Percentiles rank a stretch among this genome's conserved stretches.
Evolutionary conservation across 1,284 basidiomycete genomes (phyloP).

Genomic region (Porphyrellus sp.): DNA sequence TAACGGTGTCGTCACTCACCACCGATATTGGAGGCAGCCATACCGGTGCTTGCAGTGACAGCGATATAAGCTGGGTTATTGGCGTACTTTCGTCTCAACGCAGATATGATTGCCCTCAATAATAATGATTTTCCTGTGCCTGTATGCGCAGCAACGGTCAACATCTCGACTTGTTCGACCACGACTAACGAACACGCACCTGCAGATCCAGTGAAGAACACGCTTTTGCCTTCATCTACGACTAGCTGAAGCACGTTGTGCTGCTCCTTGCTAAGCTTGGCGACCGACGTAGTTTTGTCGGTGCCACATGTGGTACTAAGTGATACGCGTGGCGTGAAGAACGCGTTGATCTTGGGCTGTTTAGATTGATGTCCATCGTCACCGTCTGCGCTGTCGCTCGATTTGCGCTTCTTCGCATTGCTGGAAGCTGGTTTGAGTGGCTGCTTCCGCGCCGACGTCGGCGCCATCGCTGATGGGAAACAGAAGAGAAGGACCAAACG

Average conservation of each 20-base stretch:
- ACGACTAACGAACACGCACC: slow-evolving; percentile 32
- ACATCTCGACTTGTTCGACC: background rate
- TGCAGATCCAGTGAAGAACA: slow-evolving; percentile 54
- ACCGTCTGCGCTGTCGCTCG: slow-evolving; percentile 30
- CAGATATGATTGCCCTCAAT: slow-evolving; percentile 67
- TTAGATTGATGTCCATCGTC: slow-evolving; percentile 30
- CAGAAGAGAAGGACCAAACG: background rate
- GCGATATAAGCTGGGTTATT: slow-evolving; percentile 49
- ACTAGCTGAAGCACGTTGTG: slow-evolving; percentile 43
- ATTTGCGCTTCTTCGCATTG: slow-evolving; percentile 43
- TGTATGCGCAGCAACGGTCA: slow-evolving; percentile 28
- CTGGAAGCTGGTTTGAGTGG: slow-evolving; percentile 15
- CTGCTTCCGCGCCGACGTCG: slow-evolving; percentile 8
- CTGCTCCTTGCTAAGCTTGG: slow-evolving; percentile 46
- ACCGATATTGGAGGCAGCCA: slow-evolving; percentile 81
- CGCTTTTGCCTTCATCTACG: slow-evolving; percentile 45
- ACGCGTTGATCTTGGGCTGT: slow-evolving; percentile 42
- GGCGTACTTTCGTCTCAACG: slow-evolving; percentile 65
- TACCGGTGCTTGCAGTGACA: slow-evolving; percentile 67
- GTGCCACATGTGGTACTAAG: slow-evolving; percentile 30
- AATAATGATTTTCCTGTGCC: slow-evolving; percentile 82
- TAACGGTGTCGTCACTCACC: slow-evolving; percentile 38
- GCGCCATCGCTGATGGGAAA: slow-evolving; percentile 10
- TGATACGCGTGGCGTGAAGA: slow-evolving; percentile 44
- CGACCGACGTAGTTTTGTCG: slow-evolving; percentile 34